These are phyloP conservation scores for Erysimum pusillum DNA, from an alignment of 441 rosid species.

Conservation along the genomic window DNA sequence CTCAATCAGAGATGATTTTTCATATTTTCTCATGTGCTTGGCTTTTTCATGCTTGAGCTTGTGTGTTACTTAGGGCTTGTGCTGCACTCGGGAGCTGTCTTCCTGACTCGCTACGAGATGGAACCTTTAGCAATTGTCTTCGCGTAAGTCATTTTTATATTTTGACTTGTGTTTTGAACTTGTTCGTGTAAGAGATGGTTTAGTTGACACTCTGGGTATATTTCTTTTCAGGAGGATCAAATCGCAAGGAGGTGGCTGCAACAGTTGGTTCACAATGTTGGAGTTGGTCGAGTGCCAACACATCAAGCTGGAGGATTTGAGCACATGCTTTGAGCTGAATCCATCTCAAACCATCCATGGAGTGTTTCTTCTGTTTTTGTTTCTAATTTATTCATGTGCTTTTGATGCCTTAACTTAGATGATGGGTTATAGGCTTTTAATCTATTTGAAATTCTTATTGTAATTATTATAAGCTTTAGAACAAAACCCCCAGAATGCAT, in stretches of 20 bases:
- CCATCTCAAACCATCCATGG: slow-evolving; percentile 23
- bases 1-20: slow-evolving; percentile 13
- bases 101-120: slow-evolving; percentile 89
- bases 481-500: slow-evolving; percentile 4
- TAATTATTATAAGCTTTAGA: slow-evolving; percentile 40
- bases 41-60: slow-evolving; percentile 30
- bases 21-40: slow-evolving; percentile 4
- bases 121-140: slow-evolving; percentile 84
- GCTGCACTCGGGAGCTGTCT: slow-evolving; percentile 91
- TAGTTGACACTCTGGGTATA: background rate
- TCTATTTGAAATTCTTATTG: slow-evolving; percentile 35
- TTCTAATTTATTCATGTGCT: slow-evolving; percentile 20
- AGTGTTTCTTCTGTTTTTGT: slow-evolving; percentile 21
- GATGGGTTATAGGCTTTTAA: slow-evolving; percentile 37
- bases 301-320: slow-evolving; percentile 88
- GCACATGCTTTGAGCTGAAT: slow-evolving; percentile 81
- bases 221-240: slow-evolving; percentile 74
- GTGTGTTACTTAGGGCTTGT: slow-evolving; percentile 70
- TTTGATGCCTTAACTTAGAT: slow-evolving; percentile 25
- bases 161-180: slow-evolving; percentile 8
- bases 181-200: slow-evolving; percentile 21
- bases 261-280: slow-evolving; percentile 90
- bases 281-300: slow-evolving; percentile 72
- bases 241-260: slow-evolving; percentile 99
- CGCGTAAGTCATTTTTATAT: slow-evolving; percentile 71